Evolutionary conservation across 78 protist genomes (phyloP).

Genomic region (Dictyostelium brefeldianum): DNA sequence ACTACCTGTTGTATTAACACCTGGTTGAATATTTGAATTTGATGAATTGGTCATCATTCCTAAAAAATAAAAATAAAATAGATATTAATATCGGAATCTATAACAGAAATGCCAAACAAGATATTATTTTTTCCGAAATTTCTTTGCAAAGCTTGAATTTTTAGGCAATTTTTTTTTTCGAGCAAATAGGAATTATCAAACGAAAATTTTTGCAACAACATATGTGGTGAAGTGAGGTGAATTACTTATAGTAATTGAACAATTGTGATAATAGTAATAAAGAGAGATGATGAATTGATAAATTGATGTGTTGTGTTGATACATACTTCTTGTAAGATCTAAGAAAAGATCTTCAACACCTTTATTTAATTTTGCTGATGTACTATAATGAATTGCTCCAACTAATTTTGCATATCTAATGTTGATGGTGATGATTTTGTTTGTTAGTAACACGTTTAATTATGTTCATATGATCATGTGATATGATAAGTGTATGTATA

Average conservation of each 20-base stretch:
- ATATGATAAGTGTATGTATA: not conserved
- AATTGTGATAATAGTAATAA: too few species aligned
- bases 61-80: not conserved
- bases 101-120: not conserved
- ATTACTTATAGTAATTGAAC: too few species aligned
- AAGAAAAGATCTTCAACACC: conserved; percentile 91
- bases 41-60: conserved; percentile 57
- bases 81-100: not conserved
- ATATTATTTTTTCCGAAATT: conserved; percentile 3
- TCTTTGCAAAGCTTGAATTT: not conserved
- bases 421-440: not conserved
- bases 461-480: not conserved
- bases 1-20: not conserved
- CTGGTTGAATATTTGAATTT: not conserved
- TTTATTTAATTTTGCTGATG: conserved; percentile 90
- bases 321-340: conserved; percentile 84
- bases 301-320: too few species aligned
- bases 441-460: not conserved
- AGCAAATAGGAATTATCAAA: not conserved
- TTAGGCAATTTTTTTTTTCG: not conserved
- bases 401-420: conserved; percentile 83
- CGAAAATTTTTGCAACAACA: too few species aligned
- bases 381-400: conserved; percentile 91
- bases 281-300: too few species aligned
- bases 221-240: too few species aligned